Percentiles rank a stretch among this genome's conserved stretches.
phyloP scores from a whole-genome alignment of 2,329 filamentous ascomycete species.

The Aspergillus novoparasiticus region DNA sequence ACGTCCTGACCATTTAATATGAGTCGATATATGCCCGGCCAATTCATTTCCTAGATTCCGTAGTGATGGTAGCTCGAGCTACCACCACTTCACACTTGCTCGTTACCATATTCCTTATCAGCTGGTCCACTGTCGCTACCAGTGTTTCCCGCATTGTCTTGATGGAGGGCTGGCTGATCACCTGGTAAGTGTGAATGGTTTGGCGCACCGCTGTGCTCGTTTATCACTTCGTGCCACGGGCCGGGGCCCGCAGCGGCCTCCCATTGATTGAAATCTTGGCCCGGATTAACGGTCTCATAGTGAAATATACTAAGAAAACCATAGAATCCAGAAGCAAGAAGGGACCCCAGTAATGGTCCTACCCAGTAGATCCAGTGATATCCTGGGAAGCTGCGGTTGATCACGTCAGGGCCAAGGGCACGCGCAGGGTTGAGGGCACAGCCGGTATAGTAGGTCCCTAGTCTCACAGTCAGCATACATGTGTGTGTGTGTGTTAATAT shows the following conservation, averaged over 20 bases:
- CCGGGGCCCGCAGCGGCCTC: slow-evolving; percentile 26
- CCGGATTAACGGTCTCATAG: slow-evolving; percentile 49
- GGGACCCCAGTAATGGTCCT: slow-evolving; percentile 48
- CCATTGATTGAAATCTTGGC: slow-evolving; percentile 58
- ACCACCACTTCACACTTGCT: too few relatives aligned
- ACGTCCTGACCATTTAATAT: too few relatives aligned
- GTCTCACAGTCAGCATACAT: neutral
- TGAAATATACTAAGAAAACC: slow-evolving; percentile 49
- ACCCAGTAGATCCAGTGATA: slow-evolving; percentile 58
- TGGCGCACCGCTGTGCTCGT: neutral
- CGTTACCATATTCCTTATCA: too few relatives aligned
- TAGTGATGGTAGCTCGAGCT: too few relatives aligned
- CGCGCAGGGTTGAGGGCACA: slow-evolving; percentile 53
- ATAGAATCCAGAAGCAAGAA: slow-evolving; percentile 54
- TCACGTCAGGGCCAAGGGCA: slow-evolving; percentile 51
- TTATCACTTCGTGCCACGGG: slow-evolving; percentile 23
- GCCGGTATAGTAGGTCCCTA: slow-evolving; percentile 46
- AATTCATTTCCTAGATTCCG: too few relatives aligned
- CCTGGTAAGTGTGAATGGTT: neutral
- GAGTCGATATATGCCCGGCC: too few relatives aligned
- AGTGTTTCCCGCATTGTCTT: too few relatives aligned
- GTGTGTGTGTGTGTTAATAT: neutral
- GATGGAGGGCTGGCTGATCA: too few relatives aligned
- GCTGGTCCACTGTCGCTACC: too few relatives aligned
- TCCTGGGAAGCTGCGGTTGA: slow-evolving; percentile 47